Percentiles rank a stretch among this genome's conserved stretches.
Conservation (phyloP, 2,329 filamentous ascomycete species). For the Septoria petroselini region DNA sequence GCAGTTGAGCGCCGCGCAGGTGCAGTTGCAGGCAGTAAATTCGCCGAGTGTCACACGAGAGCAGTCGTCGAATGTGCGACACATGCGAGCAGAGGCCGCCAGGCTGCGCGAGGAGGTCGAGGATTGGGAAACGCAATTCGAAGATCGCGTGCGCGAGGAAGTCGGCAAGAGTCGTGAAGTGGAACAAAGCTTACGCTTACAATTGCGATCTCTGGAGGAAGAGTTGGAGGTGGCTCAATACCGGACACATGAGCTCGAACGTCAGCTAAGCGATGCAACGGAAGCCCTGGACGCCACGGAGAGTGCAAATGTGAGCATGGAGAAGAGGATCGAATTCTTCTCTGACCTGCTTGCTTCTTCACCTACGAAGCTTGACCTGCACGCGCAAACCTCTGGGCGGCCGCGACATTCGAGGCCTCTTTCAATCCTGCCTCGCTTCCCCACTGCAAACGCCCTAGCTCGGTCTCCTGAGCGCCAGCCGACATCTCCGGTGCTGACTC, state of each 20-base stretch:
- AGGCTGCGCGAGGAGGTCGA: slow-evolving; percentile 38
- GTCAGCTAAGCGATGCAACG: slow-evolving; percentile 33
- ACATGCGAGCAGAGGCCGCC: slow-evolving; percentile 36
- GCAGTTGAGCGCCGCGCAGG: slow-evolving; percentile 44
- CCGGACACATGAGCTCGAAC: slow-evolving; percentile 37
- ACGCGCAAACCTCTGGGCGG: slow-evolving; percentile 30
- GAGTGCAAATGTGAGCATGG: slow-evolving; percentile 39
- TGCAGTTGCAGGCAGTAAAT: slow-evolving; percentile 40
- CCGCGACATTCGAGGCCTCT: slow-evolving; percentile 34
- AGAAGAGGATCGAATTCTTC: slow-evolving; percentile 41
- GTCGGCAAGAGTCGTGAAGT: slow-evolving; percentile 32
- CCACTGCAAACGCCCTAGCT: slow-evolving; percentile 33
- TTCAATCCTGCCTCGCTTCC: slow-evolving; percentile 39
- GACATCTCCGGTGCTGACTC: slow-evolving; percentile 14
- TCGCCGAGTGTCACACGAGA: slow-evolving; percentile 42
- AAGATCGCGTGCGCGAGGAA: slow-evolving; percentile 38
- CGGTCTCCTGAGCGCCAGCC: slow-evolving; percentile 29
- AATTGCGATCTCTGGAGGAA: slow-evolving; percentile 33
- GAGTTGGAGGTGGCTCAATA: slow-evolving; percentile 33
- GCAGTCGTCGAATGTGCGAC: slow-evolving; percentile 40
- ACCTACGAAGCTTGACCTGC: slow-evolving; percentile 38
- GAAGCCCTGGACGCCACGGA: slow-evolving; percentile 37
- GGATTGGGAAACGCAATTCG: slow-evolving; percentile 40
- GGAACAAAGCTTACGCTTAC: slow-evolving; percentile 32
- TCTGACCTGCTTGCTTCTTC: slow-evolving; percentile 40